Evolutionary conservation across 2,329 filamentous ascomycete species (phyloP), one percentile per base, ranked within the genome.

Genomic region (Verticillium alfalfae): DNA sequence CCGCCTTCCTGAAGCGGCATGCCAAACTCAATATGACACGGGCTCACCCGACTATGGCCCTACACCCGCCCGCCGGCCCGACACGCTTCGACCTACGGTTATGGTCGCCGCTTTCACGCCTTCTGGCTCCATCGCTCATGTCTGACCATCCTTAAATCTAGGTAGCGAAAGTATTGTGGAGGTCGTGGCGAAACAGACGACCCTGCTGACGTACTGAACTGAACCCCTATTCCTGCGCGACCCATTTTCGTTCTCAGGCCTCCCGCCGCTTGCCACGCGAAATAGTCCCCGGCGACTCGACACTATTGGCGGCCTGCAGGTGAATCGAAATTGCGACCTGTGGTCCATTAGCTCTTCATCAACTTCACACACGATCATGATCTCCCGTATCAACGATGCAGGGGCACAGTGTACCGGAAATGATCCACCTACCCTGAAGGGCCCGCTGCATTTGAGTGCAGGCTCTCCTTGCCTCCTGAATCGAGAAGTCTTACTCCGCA

Each of bases 301-400:
- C 36, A 37, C 36, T 37, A 31, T 31, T 31, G 26, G 26, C 26
- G 26, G 31, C 31, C 55, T 57, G 34, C 55, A 57, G n/a, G 55
- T 16, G 26, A 31, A 31, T 31, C 26, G 26, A 31, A 31, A 31
- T 31, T 31, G 26, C 26, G 26, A 31, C 26, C 26, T 31, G 55
- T 22, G 26, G 26, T 3, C 6, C 55, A 18, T 57, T 38, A n/a
- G 36, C 55, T 38, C 55, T 18, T 57, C 55, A 57, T 57, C 55
- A 34, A 34, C 31, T 22, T 38, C 55, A 57, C 31, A 45, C 56
- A 59, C 10, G 71, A 72, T 61, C 71, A 71, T 67, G 65, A 41
- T 57, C 34, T 57, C 34, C 31, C 55, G 15, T 38, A 52, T 18
- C 45, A 52, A 52, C 45, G n/a, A 52, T 52, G 45, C 45, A 52